Percentiles rank a stretch among this genome's conserved stretches.
phyloP scores from a whole-genome alignment of 2,329 filamentous ascomycete species.

The Colletotrichum caudatum region DNA sequence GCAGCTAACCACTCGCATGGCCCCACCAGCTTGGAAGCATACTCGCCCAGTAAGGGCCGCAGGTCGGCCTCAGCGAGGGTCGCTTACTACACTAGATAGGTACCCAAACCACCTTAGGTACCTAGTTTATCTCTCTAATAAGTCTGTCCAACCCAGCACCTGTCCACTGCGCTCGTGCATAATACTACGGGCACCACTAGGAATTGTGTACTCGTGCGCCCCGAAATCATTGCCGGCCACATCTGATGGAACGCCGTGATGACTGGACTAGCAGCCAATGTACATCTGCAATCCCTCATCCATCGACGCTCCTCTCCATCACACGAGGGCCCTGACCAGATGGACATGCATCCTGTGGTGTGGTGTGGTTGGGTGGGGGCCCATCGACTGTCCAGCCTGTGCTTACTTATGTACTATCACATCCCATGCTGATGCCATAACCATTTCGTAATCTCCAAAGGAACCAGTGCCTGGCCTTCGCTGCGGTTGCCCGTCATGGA shows the following conservation, averaged over 20 bases:
- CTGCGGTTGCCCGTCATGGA: not conserved
- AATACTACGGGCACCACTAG: not conserved
- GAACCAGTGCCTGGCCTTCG: not conserved
- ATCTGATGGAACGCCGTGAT: constrained; percentile 6
- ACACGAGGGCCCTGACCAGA: constrained; percentile 25
- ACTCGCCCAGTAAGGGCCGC: constrained; percentile 22
- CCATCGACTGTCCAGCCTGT: not conserved
- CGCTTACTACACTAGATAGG: too few relatives aligned
- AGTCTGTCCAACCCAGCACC: not conserved
- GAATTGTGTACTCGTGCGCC: not conserved
- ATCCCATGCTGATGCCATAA: not conserved
- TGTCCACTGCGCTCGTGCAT: not conserved
- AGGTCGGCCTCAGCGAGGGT: constrained; percentile 30
- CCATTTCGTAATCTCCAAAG: not conserved
- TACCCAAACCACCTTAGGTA: too few relatives aligned
- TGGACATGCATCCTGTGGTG: not conserved
- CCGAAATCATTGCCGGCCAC: constrained; percentile 26
- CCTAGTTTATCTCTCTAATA: too few relatives aligned
- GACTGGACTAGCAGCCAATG: constrained; percentile 15
- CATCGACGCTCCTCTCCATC: constrained; percentile 11
- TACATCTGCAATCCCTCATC: constrained; percentile 14
- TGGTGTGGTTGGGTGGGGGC: constrained; percentile 9
- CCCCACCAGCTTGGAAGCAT: not conserved
- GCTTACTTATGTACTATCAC: not conserved
- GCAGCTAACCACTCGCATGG: not conserved